Base-by-base conservation (phyloP, 805 yeast species). In the Cyberlindnera bimundalis region DNA sequence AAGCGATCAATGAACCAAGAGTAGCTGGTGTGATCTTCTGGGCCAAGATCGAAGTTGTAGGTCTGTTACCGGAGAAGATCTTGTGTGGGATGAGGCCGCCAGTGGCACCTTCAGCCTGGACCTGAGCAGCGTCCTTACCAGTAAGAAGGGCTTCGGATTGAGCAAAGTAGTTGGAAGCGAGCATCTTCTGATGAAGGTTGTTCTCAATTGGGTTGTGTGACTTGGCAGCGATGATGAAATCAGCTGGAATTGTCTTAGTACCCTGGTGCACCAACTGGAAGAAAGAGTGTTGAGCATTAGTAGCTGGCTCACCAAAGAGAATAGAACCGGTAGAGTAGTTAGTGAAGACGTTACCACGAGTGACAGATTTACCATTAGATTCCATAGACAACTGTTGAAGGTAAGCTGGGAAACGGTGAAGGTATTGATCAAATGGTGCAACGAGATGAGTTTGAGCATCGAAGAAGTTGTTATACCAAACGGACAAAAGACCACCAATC, bases 191-290 rank as follows among this genome's bases (percentile, higher is more conserved):
- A 75, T 93, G 99, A 62, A 87, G 74, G 77, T 91, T 89, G 67
- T 77, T 65, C 70, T 87, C 95, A 58, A 91, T 83, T 61, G 98
- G 99, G 81, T 93, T 93, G 74, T 93, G 98, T 40, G 97, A 87
- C 73, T 88, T 81, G 42, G 99, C 98, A 58, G 98, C 96, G 55
- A 93, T 69, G 62, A 93, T 88, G 73, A 93, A 93, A 68, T 93
- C 99, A 27, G 98, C 73, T 58, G 99, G 99, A 55, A 93, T 93
- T 64, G 90, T 74, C 73, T 93, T 93, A 52, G 98, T 89, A 65
- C 99, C 99, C 74, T 93, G 99, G 73, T 93, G 99, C 45, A 93
- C 96, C 68, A 93, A 79, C 73, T 93, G 99, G 91, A 93, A 93
- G 84, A 93, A 93, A 25, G 97, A 90, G 72, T 93, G 99, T 74